These are phyloP conservation scores for Scutellaria galericulata DNA, from an alignment of 257 asterid genomes.

Conservation along the genomic window DNA sequence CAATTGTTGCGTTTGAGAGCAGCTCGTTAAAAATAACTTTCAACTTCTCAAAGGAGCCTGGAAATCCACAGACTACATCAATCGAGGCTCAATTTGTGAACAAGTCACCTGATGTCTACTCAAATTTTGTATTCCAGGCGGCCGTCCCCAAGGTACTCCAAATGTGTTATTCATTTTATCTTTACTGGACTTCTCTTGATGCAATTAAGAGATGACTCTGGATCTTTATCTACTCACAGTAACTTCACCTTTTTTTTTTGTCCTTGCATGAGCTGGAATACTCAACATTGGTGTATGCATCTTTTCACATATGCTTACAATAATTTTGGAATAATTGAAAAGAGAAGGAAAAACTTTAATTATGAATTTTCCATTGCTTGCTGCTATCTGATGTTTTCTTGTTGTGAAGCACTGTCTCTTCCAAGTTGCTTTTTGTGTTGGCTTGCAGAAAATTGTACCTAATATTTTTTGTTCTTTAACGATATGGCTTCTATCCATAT, in stretches of 20 bases:
- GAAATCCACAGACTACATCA: conserved; percentile 64
- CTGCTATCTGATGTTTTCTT: conserved; percentile 16
- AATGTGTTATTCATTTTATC: conserved; percentile 4
- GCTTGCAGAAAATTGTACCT: conserved; percentile 3
- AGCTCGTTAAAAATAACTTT: conserved; percentile 67
- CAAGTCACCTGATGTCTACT: conserved; percentile 66
- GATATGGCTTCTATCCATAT: conserved; percentile 2
- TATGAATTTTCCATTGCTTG: conserved; percentile 4
- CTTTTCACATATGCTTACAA: not conserved
- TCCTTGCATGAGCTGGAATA: conserved; percentile 24
- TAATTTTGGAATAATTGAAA: conserved; percentile 23
- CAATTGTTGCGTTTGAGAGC: conserved; percentile 89
- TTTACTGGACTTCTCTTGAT: conserved; percentile 4
- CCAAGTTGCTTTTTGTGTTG: conserved; percentile 9
- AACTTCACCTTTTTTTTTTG: conserved; percentile 14
- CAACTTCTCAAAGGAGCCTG: conserved; percentile 83
- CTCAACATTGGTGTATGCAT: not conserved
- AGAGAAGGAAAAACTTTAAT: not conserved
- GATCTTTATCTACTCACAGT: conserved; percentile 21
- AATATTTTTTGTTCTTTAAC: not conserved
- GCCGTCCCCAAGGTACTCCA: conserved; percentile 93
- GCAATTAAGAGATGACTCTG: conserved; percentile 8
- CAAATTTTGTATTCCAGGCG: conserved; percentile 88
- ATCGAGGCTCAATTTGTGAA: conserved; percentile 80
- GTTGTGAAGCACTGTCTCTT: not conserved